Conservation (phyloP, 306 rosid species). For the Cicer chorassanicum region DNA sequence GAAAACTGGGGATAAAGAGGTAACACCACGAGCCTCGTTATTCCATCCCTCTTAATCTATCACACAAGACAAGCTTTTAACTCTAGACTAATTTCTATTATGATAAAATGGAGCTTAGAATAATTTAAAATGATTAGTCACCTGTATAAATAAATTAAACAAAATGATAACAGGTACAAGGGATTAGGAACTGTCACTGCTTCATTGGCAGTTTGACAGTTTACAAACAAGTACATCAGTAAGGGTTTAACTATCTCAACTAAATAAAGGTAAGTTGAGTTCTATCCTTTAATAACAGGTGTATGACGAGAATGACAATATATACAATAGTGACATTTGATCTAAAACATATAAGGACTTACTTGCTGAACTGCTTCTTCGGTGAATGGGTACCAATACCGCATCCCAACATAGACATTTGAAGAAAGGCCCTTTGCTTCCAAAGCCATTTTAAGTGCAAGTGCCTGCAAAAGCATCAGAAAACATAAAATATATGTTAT, state of each 20-base stretch:
- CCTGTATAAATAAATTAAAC: constrained; percentile 27
- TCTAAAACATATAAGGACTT: constrained; percentile 40
- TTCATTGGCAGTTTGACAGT: no score
- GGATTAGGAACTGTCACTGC: no score
- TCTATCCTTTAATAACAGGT: neutral
- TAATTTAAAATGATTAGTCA: constrained; percentile 19
- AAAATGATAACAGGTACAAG: constrained; percentile 1
- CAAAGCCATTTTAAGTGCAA: constrained; percentile 83
- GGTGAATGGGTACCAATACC: constrained; percentile 98
- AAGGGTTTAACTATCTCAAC: no score
- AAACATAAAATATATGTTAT: constrained; percentile 25
- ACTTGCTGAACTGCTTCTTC: constrained; percentile 97
- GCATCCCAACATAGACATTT: constrained; percentile 91
- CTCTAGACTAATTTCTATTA: constrained; percentile 38
- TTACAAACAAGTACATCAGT: no score
- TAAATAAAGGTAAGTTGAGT: no score
- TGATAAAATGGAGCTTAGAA: constrained; percentile 33
- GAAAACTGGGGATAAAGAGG: constrained; percentile 98
- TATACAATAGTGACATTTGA: constrained; percentile 20
- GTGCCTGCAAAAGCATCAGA: constrained; percentile 63
- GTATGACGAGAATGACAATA: neutral
- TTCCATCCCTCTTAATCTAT: constrained; percentile 88
- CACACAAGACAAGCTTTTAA: constrained; percentile 36
- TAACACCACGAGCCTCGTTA: constrained; percentile 94
- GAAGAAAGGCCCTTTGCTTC: constrained; percentile 75